phyloP scores from a whole-genome alignment of 2,329 filamentous ascomycete species.

The Exophiala bonariae region DNA sequence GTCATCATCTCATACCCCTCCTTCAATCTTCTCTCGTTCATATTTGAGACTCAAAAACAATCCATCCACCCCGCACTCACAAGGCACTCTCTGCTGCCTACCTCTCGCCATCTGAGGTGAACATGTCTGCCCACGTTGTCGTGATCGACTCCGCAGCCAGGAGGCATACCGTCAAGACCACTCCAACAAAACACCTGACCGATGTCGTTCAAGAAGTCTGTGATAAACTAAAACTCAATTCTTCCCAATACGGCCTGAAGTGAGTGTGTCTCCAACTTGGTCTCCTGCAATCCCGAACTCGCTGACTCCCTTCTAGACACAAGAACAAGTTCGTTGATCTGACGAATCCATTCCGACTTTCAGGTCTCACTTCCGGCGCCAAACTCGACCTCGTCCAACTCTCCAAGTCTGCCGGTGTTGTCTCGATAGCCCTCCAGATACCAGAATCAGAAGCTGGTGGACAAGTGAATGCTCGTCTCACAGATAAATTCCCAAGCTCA shows the following conservation, averaged over 20 bases:
- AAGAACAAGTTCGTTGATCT: slow-evolving; percentile 86
- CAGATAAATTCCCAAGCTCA: slow-evolving; percentile 84
- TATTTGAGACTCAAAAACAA: neutral
- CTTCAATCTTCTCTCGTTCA: neutral
- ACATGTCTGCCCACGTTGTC: slow-evolving; percentile 84
- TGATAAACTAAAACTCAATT: slow-evolving; percentile 70
- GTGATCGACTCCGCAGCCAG: slow-evolving; percentile 80
- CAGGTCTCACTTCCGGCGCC: slow-evolving; percentile 79
- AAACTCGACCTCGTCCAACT: slow-evolving; percentile 89
- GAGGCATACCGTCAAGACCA: slow-evolving; percentile 79
- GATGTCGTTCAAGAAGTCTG: slow-evolving; percentile 89
- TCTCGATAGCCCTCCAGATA: slow-evolving; percentile 86
- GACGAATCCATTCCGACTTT: slow-evolving; percentile 77
- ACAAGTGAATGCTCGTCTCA: slow-evolving; percentile 66
- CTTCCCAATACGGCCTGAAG: slow-evolving; percentile 80
- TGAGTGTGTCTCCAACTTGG: slow-evolving; percentile 41
- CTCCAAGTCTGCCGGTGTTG: slow-evolving; percentile 79
- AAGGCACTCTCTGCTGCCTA: slow-evolving; percentile 10
- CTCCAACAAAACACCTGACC: slow-evolving; percentile 74
- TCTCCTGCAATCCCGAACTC: neutral
- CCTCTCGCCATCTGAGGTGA: slow-evolving; percentile 24
- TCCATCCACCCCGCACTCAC: neutral
- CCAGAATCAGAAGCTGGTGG: slow-evolving; percentile 68
- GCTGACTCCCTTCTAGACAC: slow-evolving; percentile 51
- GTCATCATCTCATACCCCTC: slow-evolving; percentile 1